Percentiles rank a stretch among this genome's conserved stretches.
Evolutionary conservation across 164 flowering plant genomes (phyloP).

Genomic region (Vitis cinerea): DNA sequence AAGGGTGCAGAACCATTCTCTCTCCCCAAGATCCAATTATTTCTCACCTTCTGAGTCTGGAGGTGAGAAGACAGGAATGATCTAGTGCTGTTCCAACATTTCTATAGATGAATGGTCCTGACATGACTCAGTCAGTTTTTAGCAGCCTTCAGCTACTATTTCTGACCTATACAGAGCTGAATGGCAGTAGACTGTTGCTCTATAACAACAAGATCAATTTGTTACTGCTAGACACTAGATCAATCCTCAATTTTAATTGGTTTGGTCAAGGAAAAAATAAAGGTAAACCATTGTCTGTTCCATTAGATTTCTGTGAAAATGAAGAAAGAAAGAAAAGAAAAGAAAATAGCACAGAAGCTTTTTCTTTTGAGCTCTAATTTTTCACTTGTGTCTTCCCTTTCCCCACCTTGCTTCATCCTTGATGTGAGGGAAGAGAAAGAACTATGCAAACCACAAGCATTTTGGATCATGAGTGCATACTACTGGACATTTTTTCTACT

Average conservation of each 20-base stretch:
- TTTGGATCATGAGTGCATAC: background rate
- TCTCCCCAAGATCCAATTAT: background rate
- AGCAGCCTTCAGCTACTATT: background rate
- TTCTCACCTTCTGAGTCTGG: background rate
- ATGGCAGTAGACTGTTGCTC: background rate
- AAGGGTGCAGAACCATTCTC: background rate
- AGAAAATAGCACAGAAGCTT: background rate
- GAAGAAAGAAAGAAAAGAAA: background rate
- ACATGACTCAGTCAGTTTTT: background rate
- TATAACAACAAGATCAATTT: conserved; percentile 6
- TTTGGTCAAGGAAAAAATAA: conserved; percentile 13
- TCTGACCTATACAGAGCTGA: conserved; percentile 12
- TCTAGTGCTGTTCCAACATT: conserved; percentile 4
- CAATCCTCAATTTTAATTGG: conserved; percentile 22
- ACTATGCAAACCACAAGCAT: background rate
- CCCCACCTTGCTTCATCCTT: background rate
- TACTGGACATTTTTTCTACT: background rate
- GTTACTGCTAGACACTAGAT: conserved; percentile 13
- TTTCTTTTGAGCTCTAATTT: background rate
- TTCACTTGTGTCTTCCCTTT: no score
- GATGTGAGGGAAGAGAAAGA: background rate
- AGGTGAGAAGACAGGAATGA: background rate
- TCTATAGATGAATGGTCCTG: background rate
- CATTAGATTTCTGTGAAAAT: background rate
- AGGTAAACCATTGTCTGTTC: background rate